These are phyloP conservation scores for Pseudocercospora vitis DNA, from an alignment of 2,329 filamentous ascomycete species.

Conservation along the genomic window DNA sequence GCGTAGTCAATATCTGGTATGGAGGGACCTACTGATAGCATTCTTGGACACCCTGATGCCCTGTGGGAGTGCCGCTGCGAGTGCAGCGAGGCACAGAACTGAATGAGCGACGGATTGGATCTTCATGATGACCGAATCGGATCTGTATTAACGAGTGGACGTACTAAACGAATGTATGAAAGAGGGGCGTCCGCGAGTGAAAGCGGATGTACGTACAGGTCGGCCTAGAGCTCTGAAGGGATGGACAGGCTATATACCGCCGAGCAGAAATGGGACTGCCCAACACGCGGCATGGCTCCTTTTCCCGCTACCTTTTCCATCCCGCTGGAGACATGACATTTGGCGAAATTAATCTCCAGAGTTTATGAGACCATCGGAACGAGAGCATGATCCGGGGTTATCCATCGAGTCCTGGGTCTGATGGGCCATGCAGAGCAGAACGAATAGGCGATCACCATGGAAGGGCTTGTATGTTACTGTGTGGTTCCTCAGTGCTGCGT, in stretches of 20 bases:
- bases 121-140: conserved; percentile 16
- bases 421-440: not conserved
- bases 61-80: conserved; percentile 18
- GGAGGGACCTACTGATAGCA: not conserved
- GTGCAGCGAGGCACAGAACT: conserved; percentile 17
- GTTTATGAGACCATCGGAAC: conserved; percentile 6
- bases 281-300: conserved; percentile 5
- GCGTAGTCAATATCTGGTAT: not conserved
- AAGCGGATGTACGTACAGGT: conserved; percentile 14
- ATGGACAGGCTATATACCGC: conserved; percentile 18
- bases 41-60: not conserved
- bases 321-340: conserved; percentile 10
- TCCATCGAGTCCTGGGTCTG: conserved; percentile 3
- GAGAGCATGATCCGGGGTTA: conserved; percentile 4
- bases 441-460: not conserved
- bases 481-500: not conserved
- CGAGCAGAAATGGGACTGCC: conserved; percentile 5
- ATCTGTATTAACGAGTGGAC: conserved; percentile 12
- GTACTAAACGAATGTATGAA: conserved; percentile 18
- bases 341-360: conserved; percentile 16
- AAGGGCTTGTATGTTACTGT: too few relatives aligned
- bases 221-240: not conserved
- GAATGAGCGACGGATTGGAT: conserved; percentile 22
- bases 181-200: conserved; percentile 13
- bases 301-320: conserved; percentile 11